Conservation (phyloP, 306 rosid species). For the Medicago ruthenica region DNA sequence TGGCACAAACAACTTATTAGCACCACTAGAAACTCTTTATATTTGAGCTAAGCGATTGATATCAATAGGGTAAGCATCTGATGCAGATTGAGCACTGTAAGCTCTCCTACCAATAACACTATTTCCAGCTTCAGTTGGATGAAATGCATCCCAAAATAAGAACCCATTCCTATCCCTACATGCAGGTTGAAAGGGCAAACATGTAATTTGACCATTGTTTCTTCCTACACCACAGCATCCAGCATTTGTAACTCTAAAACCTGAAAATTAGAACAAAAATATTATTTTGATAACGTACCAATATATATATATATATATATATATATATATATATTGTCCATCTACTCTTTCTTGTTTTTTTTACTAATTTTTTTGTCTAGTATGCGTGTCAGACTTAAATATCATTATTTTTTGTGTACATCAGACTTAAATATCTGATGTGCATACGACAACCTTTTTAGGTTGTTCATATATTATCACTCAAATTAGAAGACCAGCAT, state of each 20-base stretch:
- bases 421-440: no score
- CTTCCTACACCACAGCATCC: slow-evolving; percentile 98
- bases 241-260: slow-evolving; percentile 65
- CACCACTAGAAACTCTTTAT: slow-evolving; percentile 24
- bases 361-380: no score
- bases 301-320: no score
- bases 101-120: slow-evolving; percentile 66
- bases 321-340: no score
- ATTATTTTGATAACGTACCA: no score
- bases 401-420: no score
- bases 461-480: no score
- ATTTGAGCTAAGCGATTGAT: slow-evolving; percentile 71
- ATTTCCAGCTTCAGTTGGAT: slow-evolving; percentile 85
- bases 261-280: slow-evolving; percentile 44
- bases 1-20: neutral
- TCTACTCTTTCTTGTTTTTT: no score
- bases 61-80: slow-evolving; percentile 90
- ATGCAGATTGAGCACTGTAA: slow-evolving; percentile 70
- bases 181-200: slow-evolving; percentile 80
- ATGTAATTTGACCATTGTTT: slow-evolving; percentile 91
- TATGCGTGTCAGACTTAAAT: no score
- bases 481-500: no score
- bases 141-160: slow-evolving; percentile 96
- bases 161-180: slow-evolving; percentile 67
- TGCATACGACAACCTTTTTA: no score